Conservation (phyloP, 2,329 filamentous ascomycete genomes). For the Talaromyces islandicus region DNA sequence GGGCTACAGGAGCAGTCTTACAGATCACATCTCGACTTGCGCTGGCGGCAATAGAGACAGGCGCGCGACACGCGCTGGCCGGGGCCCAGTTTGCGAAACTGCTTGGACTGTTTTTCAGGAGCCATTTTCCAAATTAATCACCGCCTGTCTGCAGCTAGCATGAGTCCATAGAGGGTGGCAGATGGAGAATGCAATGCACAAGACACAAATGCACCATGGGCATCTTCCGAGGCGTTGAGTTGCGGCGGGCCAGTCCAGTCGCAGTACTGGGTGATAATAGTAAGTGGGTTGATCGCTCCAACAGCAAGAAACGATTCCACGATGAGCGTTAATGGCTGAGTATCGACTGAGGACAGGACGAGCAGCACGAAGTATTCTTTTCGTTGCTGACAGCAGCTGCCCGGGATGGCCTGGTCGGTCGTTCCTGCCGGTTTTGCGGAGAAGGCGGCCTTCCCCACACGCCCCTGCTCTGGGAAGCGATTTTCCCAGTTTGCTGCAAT, state of each 20-base stretch:
- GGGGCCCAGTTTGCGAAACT: slow-evolving; percentile 20
- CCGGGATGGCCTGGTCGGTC: background rate
- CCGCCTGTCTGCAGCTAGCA: background rate
- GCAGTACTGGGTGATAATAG: too few relatives aligned
- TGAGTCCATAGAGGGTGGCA: background rate
- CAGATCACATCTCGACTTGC: slow-evolving; percentile 49
- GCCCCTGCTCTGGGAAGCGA: background rate
- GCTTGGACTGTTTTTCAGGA: slow-evolving; percentile 11
- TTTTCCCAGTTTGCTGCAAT: background rate
- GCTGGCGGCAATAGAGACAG: slow-evolving; percentile 44
- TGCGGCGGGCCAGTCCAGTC: too few relatives aligned
- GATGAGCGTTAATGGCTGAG: too few relatives aligned
- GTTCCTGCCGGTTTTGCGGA: background rate
- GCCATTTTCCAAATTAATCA: slow-evolving; percentile 2
- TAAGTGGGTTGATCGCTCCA: too few relatives aligned
- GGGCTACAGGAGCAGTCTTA: slow-evolving; percentile 19
- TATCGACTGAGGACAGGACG: too few relatives aligned
- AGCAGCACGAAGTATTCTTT: too few relatives aligned
- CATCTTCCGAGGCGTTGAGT: background rate
- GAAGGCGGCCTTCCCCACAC: background rate
- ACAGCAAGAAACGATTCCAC: too few relatives aligned
- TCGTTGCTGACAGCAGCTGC: background rate
- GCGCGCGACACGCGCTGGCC: slow-evolving; percentile 42
- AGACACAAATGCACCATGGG: background rate
- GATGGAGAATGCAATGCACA: background rate